Percentiles rank a stretch among this genome's conserved stretches.
These are phyloP conservation scores for Nepenthes mirabilis DNA, from an alignment of 148 eudicot genomes.

Conservation along the genomic window DNA sequence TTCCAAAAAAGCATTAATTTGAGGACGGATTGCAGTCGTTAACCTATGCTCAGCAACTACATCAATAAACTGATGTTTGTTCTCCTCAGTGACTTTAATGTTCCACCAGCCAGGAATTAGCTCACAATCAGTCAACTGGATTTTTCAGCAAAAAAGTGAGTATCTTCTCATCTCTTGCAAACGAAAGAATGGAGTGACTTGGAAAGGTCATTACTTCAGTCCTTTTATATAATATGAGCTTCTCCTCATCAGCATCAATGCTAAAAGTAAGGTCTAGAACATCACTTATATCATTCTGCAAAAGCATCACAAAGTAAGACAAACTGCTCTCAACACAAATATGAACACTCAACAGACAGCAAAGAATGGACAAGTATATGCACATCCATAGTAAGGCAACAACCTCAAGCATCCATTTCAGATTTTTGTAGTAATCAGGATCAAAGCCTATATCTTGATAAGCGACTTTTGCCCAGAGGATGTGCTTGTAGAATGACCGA, in stretches of 20 bases:
- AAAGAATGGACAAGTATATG: background rate
- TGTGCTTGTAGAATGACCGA: slow-evolving; percentile 96
- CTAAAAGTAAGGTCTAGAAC: slow-evolving; percentile 89
- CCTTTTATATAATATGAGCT: slow-evolving; percentile 73
- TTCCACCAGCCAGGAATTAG: slow-evolving; percentile 86
- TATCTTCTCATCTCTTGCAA: background rate
- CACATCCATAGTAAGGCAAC: slow-evolving; percentile 7
- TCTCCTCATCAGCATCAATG: slow-evolving; percentile 98
- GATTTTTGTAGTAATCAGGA: slow-evolving; percentile 91
- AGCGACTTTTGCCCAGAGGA: slow-evolving; percentile 90
- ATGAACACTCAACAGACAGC: background rate
- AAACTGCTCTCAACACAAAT: background rate
- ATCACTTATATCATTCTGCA: slow-evolving; percentile 93
- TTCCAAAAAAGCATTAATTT: slow-evolving; percentile 91
- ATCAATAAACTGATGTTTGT: slow-evolving; percentile 92
- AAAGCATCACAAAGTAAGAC: slow-evolving; percentile 5
- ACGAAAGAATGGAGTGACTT: background rate
- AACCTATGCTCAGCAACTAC: slow-evolving; percentile 88
- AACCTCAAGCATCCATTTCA: slow-evolving; percentile 99
- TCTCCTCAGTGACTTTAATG: slow-evolving; percentile 92
- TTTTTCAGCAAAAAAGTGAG: slow-evolving; percentile 3
- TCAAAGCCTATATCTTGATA: slow-evolving; percentile 98
- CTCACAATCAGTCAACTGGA: slow-evolving; percentile 91
- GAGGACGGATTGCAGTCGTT: slow-evolving; percentile 98
- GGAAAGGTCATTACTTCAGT: slow-evolving; percentile 35